Evolutionary conservation across 2,329 filamentous ascomycete genomes (phyloP).

Genomic region (Madurella mycetomatis): DNA sequence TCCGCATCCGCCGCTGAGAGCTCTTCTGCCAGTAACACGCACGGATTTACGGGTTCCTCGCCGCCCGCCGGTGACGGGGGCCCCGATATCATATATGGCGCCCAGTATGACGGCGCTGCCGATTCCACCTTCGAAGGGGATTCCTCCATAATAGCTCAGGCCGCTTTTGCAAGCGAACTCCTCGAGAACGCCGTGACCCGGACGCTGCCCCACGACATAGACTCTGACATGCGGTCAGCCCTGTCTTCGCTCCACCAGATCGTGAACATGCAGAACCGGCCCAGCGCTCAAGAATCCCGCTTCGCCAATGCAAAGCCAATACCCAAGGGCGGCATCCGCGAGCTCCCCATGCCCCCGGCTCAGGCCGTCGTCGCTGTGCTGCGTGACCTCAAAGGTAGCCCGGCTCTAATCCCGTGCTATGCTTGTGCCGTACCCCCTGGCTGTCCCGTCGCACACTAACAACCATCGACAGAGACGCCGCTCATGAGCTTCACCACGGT

Average conservation of each 20-base stretch:
- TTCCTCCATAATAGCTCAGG: constrained; percentile 46
- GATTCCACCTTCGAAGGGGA: constrained; percentile 44
- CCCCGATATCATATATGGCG: constrained; percentile 13
- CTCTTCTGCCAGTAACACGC: background rate
- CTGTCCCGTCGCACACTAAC: background rate
- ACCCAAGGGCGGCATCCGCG: constrained; percentile 43
- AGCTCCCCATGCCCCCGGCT: constrained; percentile 53
- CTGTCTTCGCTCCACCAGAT: constrained; percentile 50
- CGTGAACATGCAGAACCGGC: constrained; percentile 46
- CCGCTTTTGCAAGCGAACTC: constrained; percentile 51
- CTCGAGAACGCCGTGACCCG: constrained; percentile 49
- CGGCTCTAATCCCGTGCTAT: background rate
- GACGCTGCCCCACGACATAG: constrained; percentile 42
- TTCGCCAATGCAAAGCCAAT: constrained; percentile 44
- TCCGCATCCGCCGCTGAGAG: constrained; percentile 15
- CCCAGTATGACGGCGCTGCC: constrained; percentile 34
- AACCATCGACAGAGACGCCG: constrained; percentile 34
- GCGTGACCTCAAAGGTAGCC: constrained; percentile 43
- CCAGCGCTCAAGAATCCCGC: constrained; percentile 39
- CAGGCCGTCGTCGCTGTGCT: constrained; percentile 45
- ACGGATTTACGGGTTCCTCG: constrained; percentile 2
- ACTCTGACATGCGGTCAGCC: constrained; percentile 50
- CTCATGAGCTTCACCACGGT: constrained; percentile 48
- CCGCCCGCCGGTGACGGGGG: constrained; percentile 2
- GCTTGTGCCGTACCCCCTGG: too few relatives aligned